These are phyloP conservation scores for Coemansia sp. DNA, from an alignment of 192 early-diverging fungal genomes.

Conservation along the genomic window DNA sequence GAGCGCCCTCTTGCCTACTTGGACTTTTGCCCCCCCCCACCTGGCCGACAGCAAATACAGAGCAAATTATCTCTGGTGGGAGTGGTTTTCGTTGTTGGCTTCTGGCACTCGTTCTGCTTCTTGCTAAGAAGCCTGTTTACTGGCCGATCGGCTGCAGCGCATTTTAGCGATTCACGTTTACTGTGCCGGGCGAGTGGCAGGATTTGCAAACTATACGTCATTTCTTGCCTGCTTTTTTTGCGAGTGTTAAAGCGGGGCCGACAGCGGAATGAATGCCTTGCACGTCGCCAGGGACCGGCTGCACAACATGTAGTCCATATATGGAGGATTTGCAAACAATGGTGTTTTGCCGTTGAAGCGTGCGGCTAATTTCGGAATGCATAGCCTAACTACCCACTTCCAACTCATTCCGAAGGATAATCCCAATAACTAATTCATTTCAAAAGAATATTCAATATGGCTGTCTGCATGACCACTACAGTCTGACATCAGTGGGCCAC, in stretches of 20 bases:
- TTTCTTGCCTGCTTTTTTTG: background rate
- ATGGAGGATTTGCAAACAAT: background rate
- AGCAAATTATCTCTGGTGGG: background rate
- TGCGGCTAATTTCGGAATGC: background rate
- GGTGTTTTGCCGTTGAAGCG: background rate
- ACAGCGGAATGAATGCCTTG: background rate
- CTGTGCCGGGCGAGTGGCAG: background rate
- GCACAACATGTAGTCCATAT: background rate
- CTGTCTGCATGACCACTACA: no score
- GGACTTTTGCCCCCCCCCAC: background rate
- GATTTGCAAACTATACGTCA: background rate
- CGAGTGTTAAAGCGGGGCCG: background rate
- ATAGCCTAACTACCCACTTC: no score
- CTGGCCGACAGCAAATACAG: background rate
- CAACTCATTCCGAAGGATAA: background rate
- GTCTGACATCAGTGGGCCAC: background rate
- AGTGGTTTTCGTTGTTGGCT: no score
- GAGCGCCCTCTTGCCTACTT: no score
- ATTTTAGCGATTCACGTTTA: background rate
- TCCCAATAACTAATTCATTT: background rate
- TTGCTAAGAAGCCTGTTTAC: background rate
- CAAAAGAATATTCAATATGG: background rate
- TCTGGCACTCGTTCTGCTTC: background rate
- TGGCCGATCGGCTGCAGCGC: background rate
- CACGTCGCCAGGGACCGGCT: background rate